Conservation (phyloP, 768 basidiomycete genomes). For the Leccinum broughii region DNA sequence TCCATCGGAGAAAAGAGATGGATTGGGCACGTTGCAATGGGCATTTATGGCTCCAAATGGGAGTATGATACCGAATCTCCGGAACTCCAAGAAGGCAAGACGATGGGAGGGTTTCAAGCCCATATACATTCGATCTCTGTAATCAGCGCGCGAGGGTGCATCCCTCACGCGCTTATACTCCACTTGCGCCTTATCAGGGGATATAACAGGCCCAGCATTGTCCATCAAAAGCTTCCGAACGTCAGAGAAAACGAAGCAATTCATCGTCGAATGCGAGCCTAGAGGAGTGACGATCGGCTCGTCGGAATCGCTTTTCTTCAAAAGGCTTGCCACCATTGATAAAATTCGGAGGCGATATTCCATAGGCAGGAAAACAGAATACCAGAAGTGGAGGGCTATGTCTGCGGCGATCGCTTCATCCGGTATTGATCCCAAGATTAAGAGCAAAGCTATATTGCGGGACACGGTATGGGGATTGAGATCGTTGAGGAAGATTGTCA, state of each 20-base stretch:
- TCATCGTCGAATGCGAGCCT: conserved; percentile 19
- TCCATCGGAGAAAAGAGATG: conserved; percentile 48
- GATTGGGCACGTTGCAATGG: conserved; percentile 43
- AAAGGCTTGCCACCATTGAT: conserved; percentile 18
- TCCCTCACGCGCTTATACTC: conserved; percentile 36
- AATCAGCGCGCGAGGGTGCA: conserved; percentile 41
- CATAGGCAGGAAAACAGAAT: conserved; percentile 43
- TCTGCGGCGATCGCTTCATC: conserved; percentile 40
- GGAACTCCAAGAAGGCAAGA: conserved; percentile 41
- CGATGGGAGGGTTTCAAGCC: conserved; percentile 46
- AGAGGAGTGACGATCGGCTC: conserved; percentile 9
- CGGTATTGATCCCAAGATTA: conserved; percentile 39
- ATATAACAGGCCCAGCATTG: conserved; percentile 17
- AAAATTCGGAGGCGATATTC: conserved; percentile 31
- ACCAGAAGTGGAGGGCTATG: conserved; percentile 49
- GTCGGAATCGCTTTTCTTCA: conserved; percentile 6
- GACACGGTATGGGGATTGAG: conserved; percentile 27
- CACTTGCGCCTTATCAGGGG: conserved; percentile 26
- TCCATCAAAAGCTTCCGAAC: conserved; percentile 16
- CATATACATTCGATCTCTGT: conserved; percentile 42
- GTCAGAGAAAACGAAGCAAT: conserved; percentile 10
- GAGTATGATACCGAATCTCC: conserved; percentile 44
- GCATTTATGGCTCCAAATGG: conserved; percentile 46
- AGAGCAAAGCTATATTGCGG: conserved; percentile 44
- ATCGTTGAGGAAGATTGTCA: conserved; percentile 47